These are phyloP conservation scores for Yarrowia sp. DNA, from an alignment of 805 yeast species.

Conservation along the genomic window DNA sequence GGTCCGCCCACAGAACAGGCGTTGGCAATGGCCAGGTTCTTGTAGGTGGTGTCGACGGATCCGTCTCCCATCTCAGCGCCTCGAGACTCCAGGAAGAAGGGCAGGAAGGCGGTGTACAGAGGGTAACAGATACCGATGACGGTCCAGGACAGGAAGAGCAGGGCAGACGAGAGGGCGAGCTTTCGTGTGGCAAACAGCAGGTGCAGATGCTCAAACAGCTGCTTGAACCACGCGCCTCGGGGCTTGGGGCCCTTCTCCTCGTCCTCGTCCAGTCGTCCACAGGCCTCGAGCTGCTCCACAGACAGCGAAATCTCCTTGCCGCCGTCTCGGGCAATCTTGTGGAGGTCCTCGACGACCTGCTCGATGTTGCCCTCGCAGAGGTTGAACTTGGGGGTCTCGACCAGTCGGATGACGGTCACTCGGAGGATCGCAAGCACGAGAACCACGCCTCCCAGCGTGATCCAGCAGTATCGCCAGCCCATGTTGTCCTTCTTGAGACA, in stretches of 20 bases:
- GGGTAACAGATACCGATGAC: slow-evolving; percentile 60
- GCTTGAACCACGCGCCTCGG: slow-evolving; percentile 25
- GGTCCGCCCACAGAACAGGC: slow-evolving; percentile 54
- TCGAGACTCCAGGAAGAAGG: slow-evolving; percentile 50
- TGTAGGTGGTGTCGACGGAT: slow-evolving; percentile 33
- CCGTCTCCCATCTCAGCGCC: slow-evolving; percentile 43
- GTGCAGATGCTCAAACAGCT: slow-evolving; percentile 38
- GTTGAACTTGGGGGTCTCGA: slow-evolving; percentile 57
- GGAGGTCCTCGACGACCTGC: slow-evolving; percentile 47
- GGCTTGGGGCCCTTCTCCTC: not conserved
- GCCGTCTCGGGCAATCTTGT: slow-evolving; percentile 51
- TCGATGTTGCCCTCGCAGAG: slow-evolving; percentile 53
- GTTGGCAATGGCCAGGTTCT: slow-evolving; percentile 44
- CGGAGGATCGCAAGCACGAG: slow-evolving; percentile 49
- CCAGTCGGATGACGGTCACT: slow-evolving; percentile 46
- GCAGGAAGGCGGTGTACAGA: slow-evolving; percentile 53
- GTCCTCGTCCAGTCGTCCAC: slow-evolving; percentile 43
- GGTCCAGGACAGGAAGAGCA: slow-evolving; percentile 54
- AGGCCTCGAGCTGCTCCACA: slow-evolving; percentile 46
- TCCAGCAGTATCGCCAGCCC: slow-evolving; percentile 64
- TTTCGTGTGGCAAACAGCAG: slow-evolving; percentile 49
- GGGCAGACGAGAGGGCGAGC: slow-evolving; percentile 47
- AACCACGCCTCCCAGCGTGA: slow-evolving; percentile 54
- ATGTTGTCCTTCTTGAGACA: slow-evolving; percentile 50
- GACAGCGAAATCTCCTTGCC: slow-evolving; percentile 45